Percentiles rank a stretch among this genome's conserved stretches.
phyloP scores from a whole-genome alignment of 768 basidiomycete genomes.

The Rhodosporidiobolus sp. region DNA sequence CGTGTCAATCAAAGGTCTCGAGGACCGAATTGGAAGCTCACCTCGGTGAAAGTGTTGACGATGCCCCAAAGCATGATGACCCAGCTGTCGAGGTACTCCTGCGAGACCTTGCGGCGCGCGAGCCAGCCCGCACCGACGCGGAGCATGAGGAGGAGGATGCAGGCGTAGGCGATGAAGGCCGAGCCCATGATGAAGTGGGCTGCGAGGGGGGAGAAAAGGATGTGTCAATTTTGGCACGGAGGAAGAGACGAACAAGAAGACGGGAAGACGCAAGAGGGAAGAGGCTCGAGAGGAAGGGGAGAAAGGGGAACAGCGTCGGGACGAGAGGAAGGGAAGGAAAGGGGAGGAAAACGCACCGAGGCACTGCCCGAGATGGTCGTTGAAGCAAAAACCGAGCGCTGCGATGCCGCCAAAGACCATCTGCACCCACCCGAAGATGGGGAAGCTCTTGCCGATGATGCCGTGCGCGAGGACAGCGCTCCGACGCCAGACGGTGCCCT shows the following conservation, averaged over 20 bases:
- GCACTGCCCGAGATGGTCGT: constrained; percentile 76
- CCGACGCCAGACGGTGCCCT: constrained; percentile 63
- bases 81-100: constrained; percentile 50
- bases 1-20: neutral
- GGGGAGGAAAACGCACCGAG: constrained; percentile 46
- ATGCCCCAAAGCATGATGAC: constrained; percentile 51
- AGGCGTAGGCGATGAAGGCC: constrained; percentile 82
- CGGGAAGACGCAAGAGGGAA: constrained; percentile 52
- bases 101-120: constrained; percentile 43
- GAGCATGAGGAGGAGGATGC: constrained; percentile 73
- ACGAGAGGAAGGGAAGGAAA: too few species aligned
- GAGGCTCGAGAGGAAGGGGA: too few species aligned
- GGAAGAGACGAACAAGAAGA: neutral
- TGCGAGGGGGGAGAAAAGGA: neutral
- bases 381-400: constrained; percentile 68
- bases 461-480: constrained; percentile 70
- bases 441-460: constrained; percentile 76
- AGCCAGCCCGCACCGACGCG: constrained; percentile 73
- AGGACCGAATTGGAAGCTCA: neutral
- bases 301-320: too few species aligned
- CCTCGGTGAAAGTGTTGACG: constrained; percentile 88
- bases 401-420: constrained; percentile 64
- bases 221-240: neutral
- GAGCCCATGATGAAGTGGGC: constrained; percentile 57
- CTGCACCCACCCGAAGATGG: constrained; percentile 81